Conservation (phyloP, 2,329 filamentous ascomycete species). For the Leptographium lundbergii region DNA sequence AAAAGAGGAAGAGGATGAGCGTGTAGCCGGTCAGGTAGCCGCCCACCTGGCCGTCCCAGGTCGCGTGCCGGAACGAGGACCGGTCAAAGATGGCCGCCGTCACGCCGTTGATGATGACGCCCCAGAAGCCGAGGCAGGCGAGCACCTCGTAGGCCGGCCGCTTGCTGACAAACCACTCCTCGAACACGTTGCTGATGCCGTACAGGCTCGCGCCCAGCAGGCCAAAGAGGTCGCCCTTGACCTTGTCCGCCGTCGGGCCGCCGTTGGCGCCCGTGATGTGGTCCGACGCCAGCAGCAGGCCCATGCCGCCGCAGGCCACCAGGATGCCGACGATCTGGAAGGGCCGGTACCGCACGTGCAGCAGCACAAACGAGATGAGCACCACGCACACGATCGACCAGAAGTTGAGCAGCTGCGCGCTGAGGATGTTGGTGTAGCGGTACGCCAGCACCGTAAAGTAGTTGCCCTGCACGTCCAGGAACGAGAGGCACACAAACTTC, state of each 20-base stretch:
- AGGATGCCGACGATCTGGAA: constrained; percentile 80
- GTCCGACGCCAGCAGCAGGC: constrained; percentile 75
- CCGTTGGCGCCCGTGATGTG: constrained; percentile 67
- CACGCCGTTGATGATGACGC: constrained; percentile 78
- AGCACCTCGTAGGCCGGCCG: constrained; percentile 86
- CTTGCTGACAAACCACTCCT: constrained; percentile 87
- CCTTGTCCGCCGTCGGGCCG: constrained; percentile 51
- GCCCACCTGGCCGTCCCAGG: constrained; percentile 54
- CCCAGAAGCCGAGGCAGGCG: constrained; percentile 80
- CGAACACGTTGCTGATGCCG: constrained; percentile 78
- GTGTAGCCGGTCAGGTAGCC: constrained; percentile 90
- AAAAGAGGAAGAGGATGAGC: constrained; percentile 70
- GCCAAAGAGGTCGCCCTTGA: constrained; percentile 90
- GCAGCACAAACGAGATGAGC: constrained; percentile 64
- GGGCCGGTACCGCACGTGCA: constrained; percentile 79
- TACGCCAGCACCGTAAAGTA: constrained; percentile 97
- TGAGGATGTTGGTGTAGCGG: constrained; percentile 81
- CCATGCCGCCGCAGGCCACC: constrained; percentile 82
- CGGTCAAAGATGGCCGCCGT: constrained; percentile 91
- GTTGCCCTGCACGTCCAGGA: constrained; percentile 92
- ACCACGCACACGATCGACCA: constrained; percentile 96
- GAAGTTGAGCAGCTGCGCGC: constrained; percentile 93
- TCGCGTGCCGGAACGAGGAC: constrained; percentile 48
- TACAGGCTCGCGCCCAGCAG: constrained; percentile 83
- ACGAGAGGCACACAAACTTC: constrained; percentile 87